A percentile compares a stretch with the other conserved stretches of the same genome.
phyloP scores from a whole-genome alignment of 768 basidiomycete genomes.

The Symmetrospora coprosmae region DNA sequence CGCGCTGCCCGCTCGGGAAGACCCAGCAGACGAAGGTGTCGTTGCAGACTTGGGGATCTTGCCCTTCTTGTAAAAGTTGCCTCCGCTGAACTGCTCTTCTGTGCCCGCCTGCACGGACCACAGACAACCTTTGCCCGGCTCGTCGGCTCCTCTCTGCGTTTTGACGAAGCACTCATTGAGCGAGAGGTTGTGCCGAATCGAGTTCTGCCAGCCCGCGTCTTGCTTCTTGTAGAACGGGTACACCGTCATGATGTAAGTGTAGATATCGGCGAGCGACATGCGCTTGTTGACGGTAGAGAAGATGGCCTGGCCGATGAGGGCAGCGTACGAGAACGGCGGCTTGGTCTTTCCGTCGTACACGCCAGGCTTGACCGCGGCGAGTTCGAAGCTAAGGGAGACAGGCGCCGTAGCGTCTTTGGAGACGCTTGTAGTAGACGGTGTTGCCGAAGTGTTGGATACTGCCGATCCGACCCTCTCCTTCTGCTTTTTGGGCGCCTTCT shows the following conservation, averaged over 20 bases:
- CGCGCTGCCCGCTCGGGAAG: background rate
- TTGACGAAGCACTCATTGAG: slow-evolving; percentile 85
- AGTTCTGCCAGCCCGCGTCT: slow-evolving; percentile 93
- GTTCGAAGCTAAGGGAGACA: no score
- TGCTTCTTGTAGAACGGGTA: slow-evolving; percentile 86
- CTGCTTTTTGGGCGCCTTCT: background rate
- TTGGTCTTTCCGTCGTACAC: slow-evolving; percentile 42
- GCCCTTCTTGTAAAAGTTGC: slow-evolving; percentile 24
- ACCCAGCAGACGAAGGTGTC: background rate
- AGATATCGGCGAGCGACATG: slow-evolving; percentile 86
- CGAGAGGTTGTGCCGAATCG: slow-evolving; percentile 87
- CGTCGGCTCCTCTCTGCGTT: slow-evolving; percentile 45
- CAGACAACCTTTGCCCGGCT: slow-evolving; percentile 59
- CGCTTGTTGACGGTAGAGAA: slow-evolving; percentile 67
- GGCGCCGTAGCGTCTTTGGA: no score
- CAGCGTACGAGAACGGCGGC: slow-evolving; percentile 82
- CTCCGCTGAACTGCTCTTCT: slow-evolving; percentile 60
- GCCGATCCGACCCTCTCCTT: background rate
- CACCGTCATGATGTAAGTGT: slow-evolving; percentile 84
- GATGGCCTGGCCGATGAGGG: slow-evolving; percentile 87
- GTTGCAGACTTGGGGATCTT: slow-evolving; percentile 9
- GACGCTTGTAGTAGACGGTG: background rate
- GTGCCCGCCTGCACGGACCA: slow-evolving; percentile 81
- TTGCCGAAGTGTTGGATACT: background rate
- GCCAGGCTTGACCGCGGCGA: slow-evolving; percentile 8